phyloP scores from a whole-genome alignment of 1,139 yeast species.

The Yamadazyma spencermartinsiae region DNA sequence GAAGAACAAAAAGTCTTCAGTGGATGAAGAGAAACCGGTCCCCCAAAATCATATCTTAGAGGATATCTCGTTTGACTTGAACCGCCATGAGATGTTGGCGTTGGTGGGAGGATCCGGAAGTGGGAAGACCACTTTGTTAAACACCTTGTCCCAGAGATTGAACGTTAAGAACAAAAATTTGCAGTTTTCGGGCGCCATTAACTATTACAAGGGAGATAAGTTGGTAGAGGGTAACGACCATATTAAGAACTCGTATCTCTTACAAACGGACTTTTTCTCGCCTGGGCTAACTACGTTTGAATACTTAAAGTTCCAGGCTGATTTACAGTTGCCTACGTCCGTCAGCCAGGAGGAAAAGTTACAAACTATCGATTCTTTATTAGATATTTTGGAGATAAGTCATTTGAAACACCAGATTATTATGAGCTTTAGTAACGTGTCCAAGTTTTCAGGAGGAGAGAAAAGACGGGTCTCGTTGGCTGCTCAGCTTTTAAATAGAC shows the following conservation, averaged over 20 bases:
- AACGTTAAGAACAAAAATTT: constrained; percentile 33
- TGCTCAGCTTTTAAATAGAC: constrained; percentile 72
- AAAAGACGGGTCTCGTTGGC: constrained; percentile 77
- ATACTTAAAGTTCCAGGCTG: constrained; percentile 69
- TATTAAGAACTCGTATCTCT: constrained; percentile 63
- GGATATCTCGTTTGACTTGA: constrained; percentile 56
- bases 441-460: constrained; percentile 79
- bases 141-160: constrained; percentile 66
- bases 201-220: constrained; percentile 9
- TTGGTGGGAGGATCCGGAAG: constrained; percentile 86
- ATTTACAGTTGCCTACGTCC: constrained; percentile 53
- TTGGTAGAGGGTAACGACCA: constrained; percentile 8
- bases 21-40: constrained; percentile 8
- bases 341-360: constrained; percentile 42
- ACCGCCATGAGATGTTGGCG: constrained; percentile 57
- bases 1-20: constrained; percentile 15
- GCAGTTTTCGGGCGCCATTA: constrained; percentile 28
- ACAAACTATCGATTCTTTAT: constrained; percentile 56
- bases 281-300: constrained; percentile 74
- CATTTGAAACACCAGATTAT: constrained; percentile 62
- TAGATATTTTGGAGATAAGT: constrained; percentile 59
- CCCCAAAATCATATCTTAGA: constrained; percentile 26
- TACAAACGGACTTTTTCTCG: constrained; percentile 73
- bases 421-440: constrained; percentile 33
- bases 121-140: constrained; percentile 81